Evolutionary conservation across 768 basidiomycete genomes (phyloP).

Genomic region (Hydnomerulius pinastri): DNA sequence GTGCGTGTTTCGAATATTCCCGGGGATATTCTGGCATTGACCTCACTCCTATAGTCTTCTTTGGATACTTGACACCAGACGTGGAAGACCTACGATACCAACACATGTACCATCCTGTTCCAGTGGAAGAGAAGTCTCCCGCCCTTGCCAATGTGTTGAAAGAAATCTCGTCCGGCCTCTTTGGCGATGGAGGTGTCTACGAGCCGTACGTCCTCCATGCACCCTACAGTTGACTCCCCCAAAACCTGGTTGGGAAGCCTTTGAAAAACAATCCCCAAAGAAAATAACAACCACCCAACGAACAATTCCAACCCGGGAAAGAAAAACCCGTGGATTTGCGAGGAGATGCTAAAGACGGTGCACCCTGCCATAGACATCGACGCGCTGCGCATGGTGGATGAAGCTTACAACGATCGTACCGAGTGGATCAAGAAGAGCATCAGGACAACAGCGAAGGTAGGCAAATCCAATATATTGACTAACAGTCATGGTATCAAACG

Average conservation of each 20-base stretch:
- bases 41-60: conserved; percentile 66
- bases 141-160: conserved; percentile 79
- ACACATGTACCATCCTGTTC: conserved; percentile 80
- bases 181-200: conserved; percentile 81
- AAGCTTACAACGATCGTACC: conserved; percentile 78
- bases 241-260: conserved; percentile 46
- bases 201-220: conserved; percentile 65
- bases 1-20: conserved; percentile 49
- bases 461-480: conserved; percentile 51
- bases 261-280: conserved; percentile 75
- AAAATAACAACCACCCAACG: conserved; percentile 81
- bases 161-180: conserved; percentile 72
- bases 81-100: conserved; percentile 87
- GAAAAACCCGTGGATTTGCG: too few relatives aligned
- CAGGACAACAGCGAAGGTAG: conserved; percentile 73
- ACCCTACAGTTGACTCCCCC: conserved; percentile 7
- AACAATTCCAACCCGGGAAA: too few relatives aligned
- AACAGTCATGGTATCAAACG: conserved; percentile 54
- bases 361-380: conserved; percentile 65
- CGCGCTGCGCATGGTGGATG: conserved; percentile 85
- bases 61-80: conserved; percentile 83
- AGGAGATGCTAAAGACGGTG: not conserved
- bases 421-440: conserved; percentile 95
- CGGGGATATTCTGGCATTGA: not conserved
- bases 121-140: conserved; percentile 82